Percentiles rank a stretch among this genome's conserved stretches.
Conservation (phyloP, 2,329 filamentous ascomycete species). For the Grosmannia clavigera region DNA sequence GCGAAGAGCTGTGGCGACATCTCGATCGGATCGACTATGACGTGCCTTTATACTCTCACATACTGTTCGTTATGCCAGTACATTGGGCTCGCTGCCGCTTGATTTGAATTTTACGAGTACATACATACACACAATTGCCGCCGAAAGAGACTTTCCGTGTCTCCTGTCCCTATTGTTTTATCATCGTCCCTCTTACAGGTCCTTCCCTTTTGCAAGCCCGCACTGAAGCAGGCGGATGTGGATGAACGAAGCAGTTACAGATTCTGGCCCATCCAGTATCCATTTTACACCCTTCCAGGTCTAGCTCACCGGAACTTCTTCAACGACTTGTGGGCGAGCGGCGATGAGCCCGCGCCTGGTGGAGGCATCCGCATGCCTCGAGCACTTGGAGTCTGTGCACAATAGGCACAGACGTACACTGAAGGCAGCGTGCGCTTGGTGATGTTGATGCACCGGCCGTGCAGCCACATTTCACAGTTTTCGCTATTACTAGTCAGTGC, state of each 20-base stretch:
- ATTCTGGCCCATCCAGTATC: not conserved
- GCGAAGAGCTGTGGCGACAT: no score
- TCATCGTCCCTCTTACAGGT: not conserved
- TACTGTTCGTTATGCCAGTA: not conserved
- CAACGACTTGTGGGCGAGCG: slow-evolving; percentile 32
- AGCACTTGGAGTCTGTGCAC: slow-evolving; percentile 45
- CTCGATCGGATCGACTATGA: no score
- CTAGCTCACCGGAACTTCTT: slow-evolving; percentile 28
- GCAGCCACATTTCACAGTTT: slow-evolving; percentile 53
- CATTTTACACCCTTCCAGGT: not conserved
- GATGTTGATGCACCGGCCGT: slow-evolving; percentile 51
- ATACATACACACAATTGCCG: not conserved
- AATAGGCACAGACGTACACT: slow-evolving; percentile 53
- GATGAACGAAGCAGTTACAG: not conserved
- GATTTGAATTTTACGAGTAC: not conserved
- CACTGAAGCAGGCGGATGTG: not conserved
- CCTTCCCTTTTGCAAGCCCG: no score
- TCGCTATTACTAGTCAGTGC: slow-evolving; percentile 28
- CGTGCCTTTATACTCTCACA: no score
- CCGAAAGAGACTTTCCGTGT: not conserved
- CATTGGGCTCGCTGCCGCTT: not conserved
- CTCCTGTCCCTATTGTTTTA: not conserved
- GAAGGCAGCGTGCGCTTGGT: slow-evolving; percentile 42
- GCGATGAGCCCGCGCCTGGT: slow-evolving; percentile 22
- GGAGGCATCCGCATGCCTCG: slow-evolving; percentile 32